Evolutionary conservation across 1,284 basidiomycete genomes (phyloP).

Genomic region (Lentinus polychrous): DNA sequence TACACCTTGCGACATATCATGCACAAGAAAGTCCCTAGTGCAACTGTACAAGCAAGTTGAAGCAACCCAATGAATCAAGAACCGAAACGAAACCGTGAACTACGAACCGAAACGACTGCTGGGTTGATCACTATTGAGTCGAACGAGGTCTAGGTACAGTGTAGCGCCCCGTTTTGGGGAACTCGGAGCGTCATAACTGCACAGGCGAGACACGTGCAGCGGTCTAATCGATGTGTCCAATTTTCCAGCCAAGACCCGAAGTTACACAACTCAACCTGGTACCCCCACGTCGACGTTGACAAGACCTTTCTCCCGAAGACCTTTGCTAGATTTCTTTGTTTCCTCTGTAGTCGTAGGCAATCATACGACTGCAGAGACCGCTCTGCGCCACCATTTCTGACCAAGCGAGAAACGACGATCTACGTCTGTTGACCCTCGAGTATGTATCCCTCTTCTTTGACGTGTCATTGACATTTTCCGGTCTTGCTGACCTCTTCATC

Average conservation of each 20-base stretch:
- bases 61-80: too few relatives aligned
- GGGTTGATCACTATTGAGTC: too few relatives aligned
- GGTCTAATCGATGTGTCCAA: background rate
- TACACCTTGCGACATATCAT: too few relatives aligned
- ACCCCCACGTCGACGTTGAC: too few relatives aligned
- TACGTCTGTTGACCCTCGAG: conserved; percentile 78
- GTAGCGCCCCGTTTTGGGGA: background rate
- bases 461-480: conserved; percentile 6
- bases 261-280: background rate
- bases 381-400: conserved; percentile 55
- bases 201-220: background rate
- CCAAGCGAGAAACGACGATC: conserved; percentile 69
- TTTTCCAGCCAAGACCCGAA: conserved; percentile 5
- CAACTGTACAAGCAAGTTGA: too few relatives aligned
- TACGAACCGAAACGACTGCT: too few relatives aligned
- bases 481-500: conserved; percentile 7
- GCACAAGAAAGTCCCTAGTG: too few relatives aligned
- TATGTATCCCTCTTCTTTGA: conserved; percentile 31
- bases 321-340: conserved; percentile 2
- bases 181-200: background rate
- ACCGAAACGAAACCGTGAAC: too few relatives aligned
- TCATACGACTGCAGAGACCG: conserved; percentile 33
- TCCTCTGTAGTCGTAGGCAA: conserved; percentile 30
- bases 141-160: background rate
- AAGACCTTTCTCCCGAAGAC: too few relatives aligned